phyloP scores from a whole-genome alignment of 202 grass and related monocot genomes.

The Elaeis oleifera region DNA sequence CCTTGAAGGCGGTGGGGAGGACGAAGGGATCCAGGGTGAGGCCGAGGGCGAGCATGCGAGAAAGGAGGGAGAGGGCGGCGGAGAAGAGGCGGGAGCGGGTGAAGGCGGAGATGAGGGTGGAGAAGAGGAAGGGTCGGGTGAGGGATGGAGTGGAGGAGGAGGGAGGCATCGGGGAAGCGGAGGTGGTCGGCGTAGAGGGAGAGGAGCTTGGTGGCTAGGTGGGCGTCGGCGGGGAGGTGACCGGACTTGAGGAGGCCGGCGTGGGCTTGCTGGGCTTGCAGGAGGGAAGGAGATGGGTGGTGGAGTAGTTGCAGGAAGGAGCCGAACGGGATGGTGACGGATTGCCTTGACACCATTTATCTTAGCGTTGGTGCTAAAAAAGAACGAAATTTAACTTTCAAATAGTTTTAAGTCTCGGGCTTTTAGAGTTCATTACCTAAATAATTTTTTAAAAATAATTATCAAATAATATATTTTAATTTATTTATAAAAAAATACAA shows the following conservation, averaged over 20 bases:
- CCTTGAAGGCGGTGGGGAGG: conserved; percentile 7
- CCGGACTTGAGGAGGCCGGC: conserved; percentile 17
- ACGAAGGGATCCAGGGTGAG: conserved; percentile 41
- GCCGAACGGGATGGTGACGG: neutral
- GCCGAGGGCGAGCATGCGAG: conserved; percentile 47
- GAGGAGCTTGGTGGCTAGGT: conserved; percentile 5
- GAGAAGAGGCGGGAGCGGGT: neutral
- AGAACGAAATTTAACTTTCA: too few species aligned
- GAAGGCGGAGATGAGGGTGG: conserved; percentile 12
- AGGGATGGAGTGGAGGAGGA: neutral
- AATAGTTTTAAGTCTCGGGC: too few species aligned
- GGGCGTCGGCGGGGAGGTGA: neutral
- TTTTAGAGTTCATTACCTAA: too few species aligned
- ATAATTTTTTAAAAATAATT: too few species aligned
- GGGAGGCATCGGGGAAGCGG: neutral
- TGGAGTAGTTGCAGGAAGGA: conserved; percentile 5
- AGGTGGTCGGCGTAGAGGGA: neutral
- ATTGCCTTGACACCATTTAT: neutral
- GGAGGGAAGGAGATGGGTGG: neutral
- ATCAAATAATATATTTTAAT: too few species aligned
- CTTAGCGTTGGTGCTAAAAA: too few species aligned
- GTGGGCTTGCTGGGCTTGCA: conserved; percentile 1
- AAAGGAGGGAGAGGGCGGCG: conserved; percentile 6
- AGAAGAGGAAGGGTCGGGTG: conserved; percentile 11
- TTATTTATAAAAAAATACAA: too few species aligned